Base-by-base conservation (phyloP, 148 eudicot genomes). In the Chenopodium formosanum region DNA sequence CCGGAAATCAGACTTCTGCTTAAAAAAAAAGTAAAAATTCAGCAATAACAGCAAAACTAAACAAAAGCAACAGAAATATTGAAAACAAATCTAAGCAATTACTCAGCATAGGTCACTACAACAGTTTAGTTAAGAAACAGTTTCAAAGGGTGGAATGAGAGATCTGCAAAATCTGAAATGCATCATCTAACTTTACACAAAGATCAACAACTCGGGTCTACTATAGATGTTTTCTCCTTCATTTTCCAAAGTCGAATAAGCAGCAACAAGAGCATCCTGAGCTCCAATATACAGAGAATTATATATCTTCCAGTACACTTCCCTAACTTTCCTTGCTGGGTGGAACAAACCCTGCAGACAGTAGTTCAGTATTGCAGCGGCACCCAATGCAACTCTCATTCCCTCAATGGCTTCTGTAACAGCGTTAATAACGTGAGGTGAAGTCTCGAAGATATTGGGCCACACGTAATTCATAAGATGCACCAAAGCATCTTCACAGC, bases 351-450 rank as follows among this genome's bases (percentile, higher is more conserved):
- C 98, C 86, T 95, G 98, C 63, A 94, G 91, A 84, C 97, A 94
- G 75, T 94, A 94, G 87, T 94, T 94, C 48, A 94, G 90, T 46
- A 94, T 86, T 29, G 92, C 90, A 74, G 98, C 95, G 0, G 98
- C 89, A 58, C 98, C 98, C 73, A 94, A 78, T 2, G 98, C 98
- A 44, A 94, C 97, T 79, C 98, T 86, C 98, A 94, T 94, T 71
- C 98, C 98, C 80, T 94, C 98, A 72, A 94, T 93, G 65, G 98
- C 98, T 86, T 94, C 98, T 84, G 84, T 94, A 10, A 94, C 98
- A 16, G 98, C 98, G 66, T 94, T 94, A 74, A 94, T 94, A 68
- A 94, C 97, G 56, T 94, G 98, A 9, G 98, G 98, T 63, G 98
- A 94, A 29, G 98, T 93, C 88, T 94, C 98, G 44, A 94, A 94